Percentiles rank a stretch among this genome's conserved stretches.
Conservation (phyloP, 2,329 filamentous ascomycete species). For the Fusarium sp. region DNA sequence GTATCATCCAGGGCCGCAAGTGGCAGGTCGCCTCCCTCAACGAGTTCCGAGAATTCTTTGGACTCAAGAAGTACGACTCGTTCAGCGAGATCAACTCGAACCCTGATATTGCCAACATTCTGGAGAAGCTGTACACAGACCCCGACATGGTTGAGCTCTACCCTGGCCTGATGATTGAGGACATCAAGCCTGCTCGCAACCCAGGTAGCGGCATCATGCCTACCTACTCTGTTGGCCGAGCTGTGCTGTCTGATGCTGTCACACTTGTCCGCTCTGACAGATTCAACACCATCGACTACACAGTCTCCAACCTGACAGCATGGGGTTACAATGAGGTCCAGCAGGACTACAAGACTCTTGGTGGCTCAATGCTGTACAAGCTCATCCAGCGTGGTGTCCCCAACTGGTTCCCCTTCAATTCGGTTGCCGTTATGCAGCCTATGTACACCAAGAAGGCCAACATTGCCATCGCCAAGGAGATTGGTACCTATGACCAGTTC, state of each 20-base stretch:
- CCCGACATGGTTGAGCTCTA: constrained; percentile 74
- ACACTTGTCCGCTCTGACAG: constrained; percentile 65
- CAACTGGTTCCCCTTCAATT: constrained; percentile 55
- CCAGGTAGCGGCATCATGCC: constrained; percentile 53
- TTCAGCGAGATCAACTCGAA: constrained; percentile 68
- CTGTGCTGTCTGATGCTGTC: constrained; percentile 66
- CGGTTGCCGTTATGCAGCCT: constrained; percentile 55
- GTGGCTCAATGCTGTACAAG: constrained; percentile 56
- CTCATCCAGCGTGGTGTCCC: constrained; percentile 57
- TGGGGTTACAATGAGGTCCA: constrained; percentile 53
- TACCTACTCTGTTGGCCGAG: constrained; percentile 62
- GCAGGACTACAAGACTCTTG: constrained; percentile 47
- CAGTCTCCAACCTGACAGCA: constrained; percentile 51
- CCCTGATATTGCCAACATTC: constrained; percentile 60
- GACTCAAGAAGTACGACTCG: constrained; percentile 61
- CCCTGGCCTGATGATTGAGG: constrained; percentile 70
- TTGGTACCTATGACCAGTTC: constrained; percentile 49
- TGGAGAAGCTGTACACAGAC: constrained; percentile 67
- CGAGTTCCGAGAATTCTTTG: constrained; percentile 70
- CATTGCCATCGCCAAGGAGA: constrained; percentile 49
- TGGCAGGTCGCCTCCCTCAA: constrained; percentile 70
- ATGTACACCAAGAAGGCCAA: constrained; percentile 56
- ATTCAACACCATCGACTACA: constrained; percentile 63
- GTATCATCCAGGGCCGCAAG: constrained; percentile 66
- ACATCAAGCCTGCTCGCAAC: constrained; percentile 59